These are phyloP conservation scores for Mrakia blollopis DNA, from an alignment of 768 basidiomycete species.

Conservation along the genomic window DNA sequence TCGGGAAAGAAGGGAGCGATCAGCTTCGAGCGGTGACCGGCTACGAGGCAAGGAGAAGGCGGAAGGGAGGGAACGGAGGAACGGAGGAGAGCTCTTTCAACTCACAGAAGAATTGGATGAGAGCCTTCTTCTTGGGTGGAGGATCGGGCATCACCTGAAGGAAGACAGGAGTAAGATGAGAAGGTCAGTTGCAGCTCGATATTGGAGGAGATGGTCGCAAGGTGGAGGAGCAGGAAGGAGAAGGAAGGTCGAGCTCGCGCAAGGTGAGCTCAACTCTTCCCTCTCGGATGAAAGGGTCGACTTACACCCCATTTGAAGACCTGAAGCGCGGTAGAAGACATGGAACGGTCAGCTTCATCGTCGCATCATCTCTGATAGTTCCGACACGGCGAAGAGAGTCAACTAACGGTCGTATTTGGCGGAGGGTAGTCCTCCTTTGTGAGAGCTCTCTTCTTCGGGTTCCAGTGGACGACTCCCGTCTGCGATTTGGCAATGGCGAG, in stretches of 20 bases:
- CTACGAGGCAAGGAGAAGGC: neutral
- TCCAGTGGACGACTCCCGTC: slow-evolving; percentile 6
- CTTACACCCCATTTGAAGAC: neutral
- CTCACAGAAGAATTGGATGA: slow-evolving; percentile 10
- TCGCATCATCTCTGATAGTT: neutral
- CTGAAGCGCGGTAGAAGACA: neutral
- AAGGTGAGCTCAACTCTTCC: neutral
- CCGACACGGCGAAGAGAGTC: neutral
- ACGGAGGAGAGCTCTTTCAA: neutral
- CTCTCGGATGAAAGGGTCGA: neutral
- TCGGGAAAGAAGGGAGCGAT: neutral
- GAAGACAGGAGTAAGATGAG: neutral
- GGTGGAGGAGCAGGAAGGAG: neutral
- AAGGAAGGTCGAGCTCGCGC: neutral
- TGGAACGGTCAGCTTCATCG: neutral
- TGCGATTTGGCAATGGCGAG: slow-evolving; percentile 8
- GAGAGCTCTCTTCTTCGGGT: neutral
- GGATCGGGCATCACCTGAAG: neutral
- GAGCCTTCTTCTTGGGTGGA: neutral
- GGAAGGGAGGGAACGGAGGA: neutral
- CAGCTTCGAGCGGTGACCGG: neutral
- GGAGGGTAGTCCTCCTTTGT: slow-evolving; percentile 11
- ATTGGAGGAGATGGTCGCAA: neutral
- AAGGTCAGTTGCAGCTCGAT: neutral
- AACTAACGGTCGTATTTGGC: neutral